These are phyloP conservation scores for Chaetothyriales sp. DNA, from an alignment of 2,329 filamentous ascomycete genomes.

Conservation along the genomic window DNA sequence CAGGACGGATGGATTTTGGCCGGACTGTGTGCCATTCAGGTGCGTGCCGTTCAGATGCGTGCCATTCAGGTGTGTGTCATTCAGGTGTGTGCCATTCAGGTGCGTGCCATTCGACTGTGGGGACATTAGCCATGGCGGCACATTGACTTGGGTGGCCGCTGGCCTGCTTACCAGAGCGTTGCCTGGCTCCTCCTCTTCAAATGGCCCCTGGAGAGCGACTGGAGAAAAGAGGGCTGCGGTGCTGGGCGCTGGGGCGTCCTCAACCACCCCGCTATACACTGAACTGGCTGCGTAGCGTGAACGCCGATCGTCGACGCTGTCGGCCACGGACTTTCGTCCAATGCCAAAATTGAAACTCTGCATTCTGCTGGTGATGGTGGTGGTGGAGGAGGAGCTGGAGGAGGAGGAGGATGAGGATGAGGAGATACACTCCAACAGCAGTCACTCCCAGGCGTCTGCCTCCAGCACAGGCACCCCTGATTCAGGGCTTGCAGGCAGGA, in stretches of 20 bases:
- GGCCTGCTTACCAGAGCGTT: too few species aligned
- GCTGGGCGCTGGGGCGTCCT: slow-evolving; percentile 11
- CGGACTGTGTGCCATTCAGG: background rate
- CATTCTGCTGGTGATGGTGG: slow-evolving; percentile 2
- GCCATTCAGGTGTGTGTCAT: too few species aligned
- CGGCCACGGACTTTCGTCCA: slow-evolving; percentile 9
- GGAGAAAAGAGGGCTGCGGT: slow-evolving; percentile 7
- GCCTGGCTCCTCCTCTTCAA: slow-evolving; percentile 5
- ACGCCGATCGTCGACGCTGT: slow-evolving; percentile 12
- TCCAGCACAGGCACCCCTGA: background rate
- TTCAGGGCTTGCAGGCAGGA: background rate
- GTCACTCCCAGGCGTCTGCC: background rate
- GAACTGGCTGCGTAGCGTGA: slow-evolving; percentile 19
- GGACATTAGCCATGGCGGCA: too few species aligned
- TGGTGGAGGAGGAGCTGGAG: too few species aligned
- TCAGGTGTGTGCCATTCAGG: background rate
- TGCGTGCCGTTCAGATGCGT: background rate
- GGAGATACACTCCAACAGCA: background rate
- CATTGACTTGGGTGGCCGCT: too few species aligned
- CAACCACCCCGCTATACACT: slow-evolving; percentile 16
- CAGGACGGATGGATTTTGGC: slow-evolving; percentile 11
- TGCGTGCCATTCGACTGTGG: too few species aligned
- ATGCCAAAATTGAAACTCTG: slow-evolving; percentile 14
- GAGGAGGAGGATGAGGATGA: too few species aligned
- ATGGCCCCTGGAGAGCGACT: slow-evolving; percentile 8